phyloP scores from a whole-genome alignment of 2,329 filamentous ascomycete genomes.

The Bipolaris cookei region DNA sequence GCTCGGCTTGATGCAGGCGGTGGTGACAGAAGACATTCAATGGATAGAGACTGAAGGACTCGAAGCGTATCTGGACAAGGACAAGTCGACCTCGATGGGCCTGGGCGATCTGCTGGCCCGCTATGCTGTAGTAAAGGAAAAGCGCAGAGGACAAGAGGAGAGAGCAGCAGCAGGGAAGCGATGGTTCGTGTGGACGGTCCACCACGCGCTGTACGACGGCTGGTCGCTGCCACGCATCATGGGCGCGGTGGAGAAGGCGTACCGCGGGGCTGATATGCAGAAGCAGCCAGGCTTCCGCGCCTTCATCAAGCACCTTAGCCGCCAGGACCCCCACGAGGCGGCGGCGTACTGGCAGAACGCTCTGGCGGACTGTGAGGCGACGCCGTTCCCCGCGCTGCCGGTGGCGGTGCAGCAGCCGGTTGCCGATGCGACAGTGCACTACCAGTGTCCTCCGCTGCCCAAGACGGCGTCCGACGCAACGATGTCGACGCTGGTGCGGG shows the following conservation, averaged over 20 bases:
- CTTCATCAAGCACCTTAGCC: slow-evolving; percentile 27
- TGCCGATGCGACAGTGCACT: slow-evolving; percentile 8
- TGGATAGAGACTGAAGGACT: slow-evolving; percentile 13
- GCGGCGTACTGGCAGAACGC: background rate
- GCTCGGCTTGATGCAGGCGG: slow-evolving; percentile 19
- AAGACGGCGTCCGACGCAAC: slow-evolving; percentile 3
- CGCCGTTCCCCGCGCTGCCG: slow-evolving; percentile 13
- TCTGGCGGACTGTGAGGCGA: background rate
- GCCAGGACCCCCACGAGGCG: background rate
- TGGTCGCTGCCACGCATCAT: slow-evolving; percentile 9
- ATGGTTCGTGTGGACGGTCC: slow-evolving; percentile 44
- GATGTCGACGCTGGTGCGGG: slow-evolving; percentile 25
- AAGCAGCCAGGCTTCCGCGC: slow-evolving; percentile 10
- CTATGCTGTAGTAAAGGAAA: slow-evolving; percentile 15
- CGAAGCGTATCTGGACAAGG: slow-evolving; percentile 5
- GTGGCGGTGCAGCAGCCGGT: slow-evolving; percentile 13
- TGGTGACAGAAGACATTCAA: slow-evolving; percentile 12
- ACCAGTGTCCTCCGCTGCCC: background rate
- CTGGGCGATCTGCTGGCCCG: slow-evolving; percentile 20
- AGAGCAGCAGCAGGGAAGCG: background rate
- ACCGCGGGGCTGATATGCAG: background rate
- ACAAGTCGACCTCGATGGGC: slow-evolving; percentile 2
- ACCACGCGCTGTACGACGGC: slow-evolving; percentile 50
- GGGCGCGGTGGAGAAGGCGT: slow-evolving; percentile 10
- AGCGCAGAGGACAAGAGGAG: background rate